Conservation (phyloP, 768 basidiomycete genomes). For the Neoboletus brunneissimus region DNA sequence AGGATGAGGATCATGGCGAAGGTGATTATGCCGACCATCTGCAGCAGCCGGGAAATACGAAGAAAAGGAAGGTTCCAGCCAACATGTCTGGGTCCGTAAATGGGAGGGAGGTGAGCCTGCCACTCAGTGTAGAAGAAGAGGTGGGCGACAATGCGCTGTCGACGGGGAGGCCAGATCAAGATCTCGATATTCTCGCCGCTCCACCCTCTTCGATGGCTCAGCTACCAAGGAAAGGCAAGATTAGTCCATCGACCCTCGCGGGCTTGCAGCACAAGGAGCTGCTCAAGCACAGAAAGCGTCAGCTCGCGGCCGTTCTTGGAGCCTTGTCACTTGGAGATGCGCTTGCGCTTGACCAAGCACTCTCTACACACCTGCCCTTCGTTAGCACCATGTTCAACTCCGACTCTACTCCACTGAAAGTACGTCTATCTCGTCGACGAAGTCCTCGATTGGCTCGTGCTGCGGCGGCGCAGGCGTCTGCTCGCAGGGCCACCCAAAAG, state of each 20-base stretch:
- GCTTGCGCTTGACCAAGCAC: conserved; percentile 74
- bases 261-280: conserved; percentile 76
- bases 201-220: conserved; percentile 22
- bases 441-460: conserved; percentile 51
- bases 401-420: conserved; percentile 31
- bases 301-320: conserved; percentile 68
- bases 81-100: conserved; percentile 44
- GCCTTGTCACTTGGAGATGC: conserved; percentile 65
- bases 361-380: conserved; percentile 45
- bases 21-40: conserved; percentile 67
- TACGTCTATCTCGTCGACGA: conserved; percentile 55
- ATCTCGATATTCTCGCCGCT: conserved; percentile 20
- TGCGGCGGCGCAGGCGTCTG: conserved; percentile 24
- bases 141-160: conserved; percentile 28
- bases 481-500: conserved; percentile 6
- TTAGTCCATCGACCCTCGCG: conserved; percentile 60
- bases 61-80: conserved; percentile 84
- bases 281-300: conserved; percentile 63
- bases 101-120: conserved; percentile 42
- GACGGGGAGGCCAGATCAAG: conserved; percentile 24
- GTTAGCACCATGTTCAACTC: conserved; percentile 36
- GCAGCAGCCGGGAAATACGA: conserved; percentile 78
- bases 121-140: conserved; percentile 45
- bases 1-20: conserved; percentile 54
- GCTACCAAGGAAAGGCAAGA: conserved; percentile 39